Evolutionary conservation across 768 basidiomycete genomes (phyloP).

Genomic region (Botryobasidium botryosum): DNA sequence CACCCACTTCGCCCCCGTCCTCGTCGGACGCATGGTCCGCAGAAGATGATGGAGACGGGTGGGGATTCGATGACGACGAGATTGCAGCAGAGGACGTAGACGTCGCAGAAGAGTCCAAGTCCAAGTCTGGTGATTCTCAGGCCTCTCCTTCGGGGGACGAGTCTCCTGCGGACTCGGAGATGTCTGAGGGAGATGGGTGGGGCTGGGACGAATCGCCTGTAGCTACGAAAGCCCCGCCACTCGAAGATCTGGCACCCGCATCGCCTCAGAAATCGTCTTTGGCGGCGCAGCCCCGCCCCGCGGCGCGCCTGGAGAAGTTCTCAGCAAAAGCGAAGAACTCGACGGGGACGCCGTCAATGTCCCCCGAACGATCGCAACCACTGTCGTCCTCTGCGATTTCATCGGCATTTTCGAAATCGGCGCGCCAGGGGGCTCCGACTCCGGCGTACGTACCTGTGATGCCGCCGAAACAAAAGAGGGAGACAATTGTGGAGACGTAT

Average conservation of each 20-base stretch:
- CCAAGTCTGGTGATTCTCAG: not conserved
- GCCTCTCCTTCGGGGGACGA: not conserved
- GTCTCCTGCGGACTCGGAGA: conserved; percentile 5
- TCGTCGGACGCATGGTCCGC: not conserved
- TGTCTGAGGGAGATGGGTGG: conserved; percentile 45
- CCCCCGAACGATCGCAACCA: too few species aligned
- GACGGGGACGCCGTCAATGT: too few species aligned
- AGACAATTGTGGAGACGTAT: conserved; percentile 32
- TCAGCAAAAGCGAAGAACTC: conserved; percentile 39
- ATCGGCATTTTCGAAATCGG: too few species aligned
- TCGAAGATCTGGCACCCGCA: not conserved
- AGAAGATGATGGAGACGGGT: conserved; percentile 18
- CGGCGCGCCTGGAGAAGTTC: conserved; percentile 38
- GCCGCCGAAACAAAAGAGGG: not conserved
- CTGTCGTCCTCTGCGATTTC: too few species aligned
- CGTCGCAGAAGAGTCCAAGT: conserved; percentile 14
- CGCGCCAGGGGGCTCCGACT: too few species aligned
- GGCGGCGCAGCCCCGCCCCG: too few species aligned
- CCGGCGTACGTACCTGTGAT: too few species aligned
- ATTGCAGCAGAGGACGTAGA: not conserved
- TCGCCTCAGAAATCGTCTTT: too few species aligned
- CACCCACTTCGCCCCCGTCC: not conserved
- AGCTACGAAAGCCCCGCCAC: conserved; percentile 5
- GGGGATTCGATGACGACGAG: conserved; percentile 26
- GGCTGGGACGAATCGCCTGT: conserved; percentile 64